Evolutionary conservation across 345 rosid genomes (phyloP).

Genomic region (Eucalyptus brandiana): DNA sequence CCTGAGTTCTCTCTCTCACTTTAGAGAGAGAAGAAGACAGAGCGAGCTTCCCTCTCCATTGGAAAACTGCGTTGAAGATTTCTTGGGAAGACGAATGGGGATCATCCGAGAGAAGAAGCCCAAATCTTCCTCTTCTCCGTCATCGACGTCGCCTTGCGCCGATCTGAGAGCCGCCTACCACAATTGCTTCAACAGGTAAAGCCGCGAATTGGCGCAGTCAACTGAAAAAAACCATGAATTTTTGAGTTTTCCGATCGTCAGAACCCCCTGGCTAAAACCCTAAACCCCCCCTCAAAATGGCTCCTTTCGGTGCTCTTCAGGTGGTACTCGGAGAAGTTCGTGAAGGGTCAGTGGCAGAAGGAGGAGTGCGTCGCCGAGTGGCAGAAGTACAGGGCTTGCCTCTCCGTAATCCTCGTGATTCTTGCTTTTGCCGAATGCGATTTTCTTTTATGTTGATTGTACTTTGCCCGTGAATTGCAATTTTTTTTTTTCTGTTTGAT

Average conservation of each 20-base stretch:
- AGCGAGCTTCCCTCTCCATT: not conserved
- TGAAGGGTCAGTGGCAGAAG: slow-evolving; percentile 78
- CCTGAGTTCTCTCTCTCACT: not conserved
- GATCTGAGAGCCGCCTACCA: slow-evolving; percentile 61
- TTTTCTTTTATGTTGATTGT: not conserved
- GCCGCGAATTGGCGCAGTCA: not conserved
- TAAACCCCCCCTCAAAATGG: not conserved
- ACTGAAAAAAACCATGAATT: not conserved
- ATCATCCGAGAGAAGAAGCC: slow-evolving; percentile 9
- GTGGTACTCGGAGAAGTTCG: slow-evolving; percentile 84
- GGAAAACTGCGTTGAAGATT: not conserved
- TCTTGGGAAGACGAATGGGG: slow-evolving; percentile 16
- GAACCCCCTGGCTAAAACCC: not conserved
- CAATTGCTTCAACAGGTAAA: slow-evolving; percentile 72
- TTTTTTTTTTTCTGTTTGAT: not conserved
- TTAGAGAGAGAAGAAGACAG: not conserved
- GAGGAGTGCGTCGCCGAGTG: slow-evolving; percentile 65
- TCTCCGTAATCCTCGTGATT: slow-evolving; percentile 30
- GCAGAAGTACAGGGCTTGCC: slow-evolving; percentile 71
- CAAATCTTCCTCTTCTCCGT: not conserved
- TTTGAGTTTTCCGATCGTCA: not conserved
- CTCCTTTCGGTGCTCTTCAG: slow-evolving; percentile 5
- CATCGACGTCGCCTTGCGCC: slow-evolving; percentile 76
- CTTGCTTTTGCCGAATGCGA: not conserved
- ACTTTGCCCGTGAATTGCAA: not conserved